Evolutionary conservation across 768 basidiomycete genomes (phyloP).

Genomic region (Serendipita sp.): DNA sequence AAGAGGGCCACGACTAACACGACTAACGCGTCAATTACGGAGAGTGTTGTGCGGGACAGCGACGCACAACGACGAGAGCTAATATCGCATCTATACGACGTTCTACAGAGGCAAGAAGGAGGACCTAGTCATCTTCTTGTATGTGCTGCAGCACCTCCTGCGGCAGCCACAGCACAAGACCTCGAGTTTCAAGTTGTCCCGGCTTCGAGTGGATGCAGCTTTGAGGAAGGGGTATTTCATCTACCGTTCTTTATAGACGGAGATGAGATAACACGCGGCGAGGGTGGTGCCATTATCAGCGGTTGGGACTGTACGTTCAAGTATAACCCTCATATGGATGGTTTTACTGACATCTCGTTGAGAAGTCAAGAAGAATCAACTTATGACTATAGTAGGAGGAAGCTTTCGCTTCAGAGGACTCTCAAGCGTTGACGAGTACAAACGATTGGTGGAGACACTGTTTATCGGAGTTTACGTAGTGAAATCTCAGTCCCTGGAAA

Average conservation of each 20-base stretch:
- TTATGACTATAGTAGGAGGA: slow-evolving; percentile 38
- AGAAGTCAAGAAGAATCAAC: slow-evolving; percentile 12
- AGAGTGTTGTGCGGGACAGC: background rate
- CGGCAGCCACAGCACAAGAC: slow-evolving; percentile 22
- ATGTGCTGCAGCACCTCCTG: slow-evolving; percentile 28
- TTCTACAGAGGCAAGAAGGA: background rate
- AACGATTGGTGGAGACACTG: slow-evolving; percentile 32
- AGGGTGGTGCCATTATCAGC: slow-evolving; percentile 26
- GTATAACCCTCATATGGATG: background rate
- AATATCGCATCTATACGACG: background rate
- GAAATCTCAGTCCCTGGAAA: slow-evolving; percentile 45
- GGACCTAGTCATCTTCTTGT: slow-evolving; percentile 34
- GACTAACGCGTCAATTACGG: background rate
- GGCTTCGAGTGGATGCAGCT: slow-evolving; percentile 29
- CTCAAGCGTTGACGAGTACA: slow-evolving; percentile 28
- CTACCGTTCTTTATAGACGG: slow-evolving; percentile 23
- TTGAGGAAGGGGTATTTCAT: slow-evolving; percentile 26
- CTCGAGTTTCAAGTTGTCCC: slow-evolving; percentile 27
- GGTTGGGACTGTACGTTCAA: slow-evolving; percentile 34
- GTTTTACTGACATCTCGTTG: slow-evolving; percentile 10
- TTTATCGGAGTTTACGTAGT: slow-evolving; percentile 38
- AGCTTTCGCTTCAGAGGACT: slow-evolving; percentile 41
- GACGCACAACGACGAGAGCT: background rate
- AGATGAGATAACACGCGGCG: slow-evolving; percentile 11
- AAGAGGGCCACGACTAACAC: background rate